phyloP scores from a whole-genome alignment of 768 basidiomycete genomes.

The Mycena alexandri region DNA sequence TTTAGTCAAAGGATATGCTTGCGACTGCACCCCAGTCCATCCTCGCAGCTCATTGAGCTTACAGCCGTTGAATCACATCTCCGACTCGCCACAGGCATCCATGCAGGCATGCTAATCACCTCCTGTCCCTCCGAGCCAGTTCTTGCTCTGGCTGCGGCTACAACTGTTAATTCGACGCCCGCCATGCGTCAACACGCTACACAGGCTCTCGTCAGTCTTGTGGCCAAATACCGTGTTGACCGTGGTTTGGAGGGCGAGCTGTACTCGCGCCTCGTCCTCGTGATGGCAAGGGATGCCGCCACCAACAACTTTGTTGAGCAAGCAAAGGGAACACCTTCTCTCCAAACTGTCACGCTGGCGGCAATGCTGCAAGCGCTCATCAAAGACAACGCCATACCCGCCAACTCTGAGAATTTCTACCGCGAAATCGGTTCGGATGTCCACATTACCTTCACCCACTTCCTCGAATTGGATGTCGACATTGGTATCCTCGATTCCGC shows the following conservation, averaged over 20 bases:
- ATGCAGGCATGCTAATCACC: constrained; percentile 5
- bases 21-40: background rate
- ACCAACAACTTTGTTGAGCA: too few species aligned
- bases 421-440: background rate
- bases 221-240: constrained; percentile 1
- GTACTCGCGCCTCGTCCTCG: background rate
- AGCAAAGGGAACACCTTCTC: background rate
- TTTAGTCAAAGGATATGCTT: constrained; percentile 10
- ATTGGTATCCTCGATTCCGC: background rate
- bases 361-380: background rate
- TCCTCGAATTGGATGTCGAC: background rate
- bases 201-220: background rate
- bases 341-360: too few species aligned
- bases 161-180: background rate
- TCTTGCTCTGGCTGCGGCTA: constrained; percentile 1
- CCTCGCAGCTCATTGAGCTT: background rate
- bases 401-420: background rate
- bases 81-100: constrained; percentile 7
- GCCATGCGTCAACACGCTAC: background rate
- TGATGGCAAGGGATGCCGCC: constrained; percentile 10
- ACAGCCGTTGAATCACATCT: constrained; percentile 1
- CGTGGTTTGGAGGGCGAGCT: constrained; percentile 13
- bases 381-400: background rate
- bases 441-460: constrained; percentile 3
- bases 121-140: constrained; percentile 10